Conservation (phyloP, 1,284 basidiomycete species). For the Macrocystidia cucumis region DNA sequence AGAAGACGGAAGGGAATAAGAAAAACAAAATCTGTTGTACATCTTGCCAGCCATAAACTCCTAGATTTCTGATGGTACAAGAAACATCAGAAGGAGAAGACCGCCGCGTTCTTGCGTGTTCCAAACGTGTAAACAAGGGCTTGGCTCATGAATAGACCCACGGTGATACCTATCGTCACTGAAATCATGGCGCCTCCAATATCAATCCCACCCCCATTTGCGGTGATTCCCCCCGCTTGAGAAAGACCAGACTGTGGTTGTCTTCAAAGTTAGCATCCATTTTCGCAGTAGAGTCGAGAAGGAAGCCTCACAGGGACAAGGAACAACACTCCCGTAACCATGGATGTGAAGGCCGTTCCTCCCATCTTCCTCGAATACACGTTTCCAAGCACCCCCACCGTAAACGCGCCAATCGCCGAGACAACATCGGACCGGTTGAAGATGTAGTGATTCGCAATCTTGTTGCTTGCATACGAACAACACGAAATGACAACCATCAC, state of each 20-base stretch:
- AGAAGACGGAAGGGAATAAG: too few species aligned
- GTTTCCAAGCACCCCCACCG: conserved; percentile 77
- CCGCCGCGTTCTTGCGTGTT: conserved; percentile 71
- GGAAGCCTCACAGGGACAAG: conserved; percentile 77
- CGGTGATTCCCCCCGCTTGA: conserved; percentile 76
- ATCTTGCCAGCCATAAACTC: too few species aligned
- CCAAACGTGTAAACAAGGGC: conserved; percentile 85
- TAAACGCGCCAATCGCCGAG: conserved; percentile 82
- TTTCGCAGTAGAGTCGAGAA: conserved; percentile 7
- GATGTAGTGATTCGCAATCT: conserved; percentile 76
- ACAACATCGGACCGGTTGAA: conserved; percentile 83
- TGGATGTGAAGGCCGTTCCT: conserved; percentile 86
- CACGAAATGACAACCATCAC: conserved; percentile 87
- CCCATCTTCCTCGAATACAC: conserved; percentile 79
- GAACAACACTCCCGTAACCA: conserved; percentile 84
- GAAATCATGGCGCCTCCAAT: conserved; percentile 82
- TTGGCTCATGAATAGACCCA: conserved; percentile 85
- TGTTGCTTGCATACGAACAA: conserved; percentile 70
- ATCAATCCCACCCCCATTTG: conserved; percentile 62
- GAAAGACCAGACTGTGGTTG: conserved; percentile 69
- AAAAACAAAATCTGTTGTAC: too few species aligned
- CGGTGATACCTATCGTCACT: conserved; percentile 86
- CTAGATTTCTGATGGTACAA: too few species aligned
- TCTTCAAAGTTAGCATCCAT: conserved; percentile 4
- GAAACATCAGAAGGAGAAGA: conserved; percentile 68